phyloP scores from a whole-genome alignment of 2,329 filamentous ascomycete genomes.

The Tympanopsis confertula region DNA sequence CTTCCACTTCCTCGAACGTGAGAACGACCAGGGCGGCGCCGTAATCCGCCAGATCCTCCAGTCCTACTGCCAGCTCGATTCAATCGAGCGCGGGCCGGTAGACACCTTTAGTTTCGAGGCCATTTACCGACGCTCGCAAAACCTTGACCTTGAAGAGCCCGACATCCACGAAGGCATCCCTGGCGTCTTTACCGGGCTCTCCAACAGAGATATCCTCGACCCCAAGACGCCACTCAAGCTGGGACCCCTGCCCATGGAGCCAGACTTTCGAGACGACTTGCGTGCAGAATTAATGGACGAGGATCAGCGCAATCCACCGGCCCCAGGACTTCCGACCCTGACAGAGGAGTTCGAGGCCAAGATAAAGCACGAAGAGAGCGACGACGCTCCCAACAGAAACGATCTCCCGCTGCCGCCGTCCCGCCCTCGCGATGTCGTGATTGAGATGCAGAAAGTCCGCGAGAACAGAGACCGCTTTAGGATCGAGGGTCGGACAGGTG shows the following conservation, averaged over 20 bases:
- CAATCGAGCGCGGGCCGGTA: slow-evolving; percentile 48
- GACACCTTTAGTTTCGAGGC: slow-evolving; percentile 53
- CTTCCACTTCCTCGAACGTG: slow-evolving; percentile 80
- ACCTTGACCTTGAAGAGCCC: slow-evolving; percentile 49
- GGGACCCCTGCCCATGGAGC: slow-evolving; percentile 73
- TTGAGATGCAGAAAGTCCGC: slow-evolving; percentile 87
- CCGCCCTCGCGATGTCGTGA: slow-evolving; percentile 75
- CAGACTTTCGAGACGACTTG: slow-evolving; percentile 72
- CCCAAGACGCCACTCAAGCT: slow-evolving; percentile 54
- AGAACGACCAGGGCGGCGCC: slow-evolving; percentile 67
- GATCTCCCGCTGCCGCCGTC: slow-evolving; percentile 82
- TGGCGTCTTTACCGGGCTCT: slow-evolving; percentile 46
- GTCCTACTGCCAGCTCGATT: slow-evolving; percentile 43
- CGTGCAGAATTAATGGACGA: slow-evolving; percentile 78
- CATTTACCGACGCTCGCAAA: slow-evolving; percentile 42
- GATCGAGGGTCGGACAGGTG: slow-evolving; percentile 74
- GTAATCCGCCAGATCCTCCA: slow-evolving; percentile 67
- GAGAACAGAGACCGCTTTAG: slow-evolving; percentile 87
- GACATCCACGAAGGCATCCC: slow-evolving; percentile 56
- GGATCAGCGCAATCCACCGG: slow-evolving; percentile 65
- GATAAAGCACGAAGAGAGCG: slow-evolving; percentile 79
- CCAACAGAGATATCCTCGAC: slow-evolving; percentile 47
- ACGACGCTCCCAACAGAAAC: slow-evolving; percentile 66
- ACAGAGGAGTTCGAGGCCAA: slow-evolving; percentile 80
- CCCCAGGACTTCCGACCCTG: slow-evolving; percentile 58